phyloP scores from a whole-genome alignment of 2,329 filamentous ascomycete genomes.

The Botrytis tulipae region DNA sequence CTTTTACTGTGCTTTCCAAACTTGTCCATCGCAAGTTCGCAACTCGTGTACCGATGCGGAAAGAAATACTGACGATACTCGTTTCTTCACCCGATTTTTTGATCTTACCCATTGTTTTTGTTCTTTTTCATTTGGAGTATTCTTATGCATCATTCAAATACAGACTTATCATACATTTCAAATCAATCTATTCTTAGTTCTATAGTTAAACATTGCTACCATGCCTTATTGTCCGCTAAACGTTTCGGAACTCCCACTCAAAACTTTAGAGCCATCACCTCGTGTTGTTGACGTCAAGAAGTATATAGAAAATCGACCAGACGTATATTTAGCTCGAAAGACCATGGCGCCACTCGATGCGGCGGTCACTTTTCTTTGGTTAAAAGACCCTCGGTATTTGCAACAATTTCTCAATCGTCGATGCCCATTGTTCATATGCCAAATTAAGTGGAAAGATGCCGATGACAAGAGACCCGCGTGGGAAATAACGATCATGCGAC shows the following conservation, averaged over 20 bases:
- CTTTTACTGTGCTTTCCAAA: background rate
- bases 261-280: background rate
- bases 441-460: too few species aligned
- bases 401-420: constrained; percentile 14
- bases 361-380: constrained; percentile 8
- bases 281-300: background rate
- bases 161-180: background rate
- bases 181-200: background rate
- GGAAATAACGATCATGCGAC: background rate
- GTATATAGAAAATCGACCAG: background rate
- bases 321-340: background rate
- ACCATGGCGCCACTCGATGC: constrained; percentile 7
- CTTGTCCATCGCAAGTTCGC: background rate
- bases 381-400: background rate
- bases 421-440: background rate
- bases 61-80: background rate
- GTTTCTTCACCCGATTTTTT: background rate
- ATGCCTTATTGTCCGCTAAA: constrained; percentile 12
- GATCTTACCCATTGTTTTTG: background rate
- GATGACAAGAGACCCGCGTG: background rate
- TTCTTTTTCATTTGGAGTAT: background rate
- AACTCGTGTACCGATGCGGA: background rate
- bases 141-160: background rate
- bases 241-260: background rate
- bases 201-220: background rate